These are phyloP conservation scores for Candida germanica DNA, from an alignment of 805 yeast species.

Conservation along the genomic window DNA sequence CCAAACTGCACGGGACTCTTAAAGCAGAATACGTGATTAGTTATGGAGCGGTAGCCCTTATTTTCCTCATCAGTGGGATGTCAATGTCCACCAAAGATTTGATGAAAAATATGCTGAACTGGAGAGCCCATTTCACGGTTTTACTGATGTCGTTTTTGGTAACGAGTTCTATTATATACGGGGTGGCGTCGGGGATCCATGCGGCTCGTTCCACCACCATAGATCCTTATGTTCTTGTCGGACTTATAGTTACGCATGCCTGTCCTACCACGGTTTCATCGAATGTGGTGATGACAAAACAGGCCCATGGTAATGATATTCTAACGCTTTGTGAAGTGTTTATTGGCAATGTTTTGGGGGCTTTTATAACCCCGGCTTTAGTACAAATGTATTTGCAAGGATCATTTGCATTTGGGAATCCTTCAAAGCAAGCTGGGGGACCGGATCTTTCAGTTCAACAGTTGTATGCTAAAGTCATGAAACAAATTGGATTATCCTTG, in stretches of 20 bases:
- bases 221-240: constrained; percentile 75
- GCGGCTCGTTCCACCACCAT: constrained; percentile 46
- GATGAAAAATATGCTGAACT: constrained; percentile 59
- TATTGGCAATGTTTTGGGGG: constrained; percentile 80
- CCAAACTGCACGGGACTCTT: constrained; percentile 76
- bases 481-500: constrained; percentile 79
- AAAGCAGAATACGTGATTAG: constrained; percentile 73
- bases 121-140: constrained; percentile 81
- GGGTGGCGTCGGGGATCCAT: constrained; percentile 65
- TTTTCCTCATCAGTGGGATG: constrained; percentile 77
- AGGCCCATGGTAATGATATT: constrained; percentile 79
- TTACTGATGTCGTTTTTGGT: constrained; percentile 66
- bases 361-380: constrained; percentile 83
- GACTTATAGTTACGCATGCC: constrained; percentile 76
- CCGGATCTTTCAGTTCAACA: constrained; percentile 41
- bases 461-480: constrained; percentile 76
- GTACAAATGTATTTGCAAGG: constrained; percentile 64
- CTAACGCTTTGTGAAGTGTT: constrained; percentile 81
- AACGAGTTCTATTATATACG: constrained; percentile 69
- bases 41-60: constrained; percentile 84
- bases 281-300: constrained; percentile 86
- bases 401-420: constrained; percentile 76
- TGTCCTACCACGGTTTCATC: constrained; percentile 93
- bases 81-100: constrained; percentile 68
- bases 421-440: constrained; percentile 51